Evolutionary conservation across 2,329 filamentous ascomycete genomes (phyloP), one percentile per base, ranked within the genome.

Genomic region (Trichoderma sp.): DNA sequence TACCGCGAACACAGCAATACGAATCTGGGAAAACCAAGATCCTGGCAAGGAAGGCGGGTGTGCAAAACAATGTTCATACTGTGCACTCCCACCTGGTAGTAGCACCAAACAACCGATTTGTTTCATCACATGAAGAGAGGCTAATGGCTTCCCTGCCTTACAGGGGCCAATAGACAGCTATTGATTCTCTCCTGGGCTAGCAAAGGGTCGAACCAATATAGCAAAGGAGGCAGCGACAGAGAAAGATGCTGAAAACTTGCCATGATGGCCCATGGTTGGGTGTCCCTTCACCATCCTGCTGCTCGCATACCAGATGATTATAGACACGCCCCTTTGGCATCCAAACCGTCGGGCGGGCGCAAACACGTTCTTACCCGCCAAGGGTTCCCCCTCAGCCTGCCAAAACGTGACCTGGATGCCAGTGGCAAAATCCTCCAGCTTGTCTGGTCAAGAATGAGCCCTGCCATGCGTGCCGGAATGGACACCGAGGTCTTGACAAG

Each of bases 221-320:
- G 47, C 18, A 34, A 18, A 47, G 36, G 30, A 30, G 12, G 26
- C n/a, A 32, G 26, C n/a, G 26, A 65, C 61, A 18, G 34, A 30
- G n/a, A 34, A 51, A 47, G 47, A 53, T n/a, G 6, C 39, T 28
- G 36, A 56, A 30, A 30, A 21, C 24, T 6, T 26, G 36, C 24
- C 8, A 21, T 15, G 21, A 26, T 32, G 4, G n/a, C 24, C 24
- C 60, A 53, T 24, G 39, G 28, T 51, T 47, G 39, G 26, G 30
- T 9, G 39, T 51, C 26, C 58, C 74, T 70, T 69, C 72, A 67
- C 73, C 73, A 75, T 74, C 69, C 39, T 39, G 67, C 77, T 73
- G 74, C 67, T 69, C 72, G 73, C 76, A 77, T 77, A 73, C 77
- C 75, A 76, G 66, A 61, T n/a, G 76, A 68, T 72, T 71, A 68